A percentile compares a stretch with the other conserved stretches of the same genome.
Evolutionary conservation across 2,329 filamentous ascomycete species (phyloP).

Genomic region (Penicillium oxalicum): DNA sequence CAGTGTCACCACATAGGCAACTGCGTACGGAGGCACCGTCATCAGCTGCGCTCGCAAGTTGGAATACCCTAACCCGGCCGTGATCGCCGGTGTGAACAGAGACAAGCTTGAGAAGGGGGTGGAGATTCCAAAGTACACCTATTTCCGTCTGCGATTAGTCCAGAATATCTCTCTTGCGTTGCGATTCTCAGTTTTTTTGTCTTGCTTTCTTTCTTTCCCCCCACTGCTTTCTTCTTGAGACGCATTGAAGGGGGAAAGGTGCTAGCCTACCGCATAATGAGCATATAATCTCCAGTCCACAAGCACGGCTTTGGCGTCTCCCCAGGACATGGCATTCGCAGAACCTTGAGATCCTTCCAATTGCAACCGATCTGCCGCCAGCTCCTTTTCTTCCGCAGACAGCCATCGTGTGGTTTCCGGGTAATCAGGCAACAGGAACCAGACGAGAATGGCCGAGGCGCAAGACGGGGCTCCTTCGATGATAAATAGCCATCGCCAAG

Average conservation of each 20-base stretch:
- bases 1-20: constrained; percentile 51
- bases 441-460: constrained; percentile 37
- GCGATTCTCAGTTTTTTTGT: too few relatives aligned
- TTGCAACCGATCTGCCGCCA: constrained; percentile 38
- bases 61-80: constrained; percentile 51
- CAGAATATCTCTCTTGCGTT: too few relatives aligned
- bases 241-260: background rate
- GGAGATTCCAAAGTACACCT: constrained; percentile 49
- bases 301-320: constrained; percentile 43
- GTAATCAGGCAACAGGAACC: constrained; percentile 46
- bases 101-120: constrained; percentile 56
- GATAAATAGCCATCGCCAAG: constrained; percentile 47
- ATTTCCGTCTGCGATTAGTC: constrained; percentile 6
- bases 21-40: constrained; percentile 61
- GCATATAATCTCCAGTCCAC: constrained; percentile 49
- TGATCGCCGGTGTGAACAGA: constrained; percentile 59
- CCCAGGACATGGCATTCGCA: constrained; percentile 42
- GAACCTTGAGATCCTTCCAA: constrained; percentile 38
- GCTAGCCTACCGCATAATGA: constrained; percentile 44
- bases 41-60: constrained; percentile 58
- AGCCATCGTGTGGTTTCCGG: constrained; percentile 46
- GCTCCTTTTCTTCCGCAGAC: constrained; percentile 38
- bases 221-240: too few relatives aligned
- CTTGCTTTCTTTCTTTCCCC: too few relatives aligned
- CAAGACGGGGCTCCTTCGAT: constrained; percentile 39